Base-by-base conservation (phyloP, 495 filamentous ascomycete species). In the Terfezia claveryi region DNA sequence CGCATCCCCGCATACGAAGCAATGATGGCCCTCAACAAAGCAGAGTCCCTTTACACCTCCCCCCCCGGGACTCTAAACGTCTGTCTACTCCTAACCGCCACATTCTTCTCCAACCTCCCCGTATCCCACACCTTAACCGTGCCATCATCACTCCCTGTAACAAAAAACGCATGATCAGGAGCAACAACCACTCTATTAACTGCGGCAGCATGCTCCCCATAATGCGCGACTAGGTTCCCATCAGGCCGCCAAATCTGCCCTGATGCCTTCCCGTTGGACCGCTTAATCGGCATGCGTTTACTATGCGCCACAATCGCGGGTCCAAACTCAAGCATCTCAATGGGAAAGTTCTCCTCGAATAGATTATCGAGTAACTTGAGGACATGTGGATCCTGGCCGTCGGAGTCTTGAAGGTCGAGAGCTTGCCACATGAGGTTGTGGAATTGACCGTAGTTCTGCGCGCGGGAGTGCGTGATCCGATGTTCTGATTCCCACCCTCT, bases 111-210 rank as follows among this genome's bases (percentile, higher is more conserved):
- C 5, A 99, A 71, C 37, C 92, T 76, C 23, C 77, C 77, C 10
- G 85, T 82, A 67, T 99, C 92, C 92, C 92, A 99, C 9, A 99
- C 74, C 61, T 85, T 92, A 44, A 94, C 85, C 14, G 76, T 81
- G 10, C 88, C 83, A 68, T 99, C 92, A 67, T 96, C 87, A 11
- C 88, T 87, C 6, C 76, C 91, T 0, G 89, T 96, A 32, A 91
- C 74, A 67, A 99, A 99, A 71, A 99, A 99, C 4, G 77, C 70
- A 66, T 99, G 92, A 66, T 96, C 92, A 8, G 92, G 85, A 2
- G 89, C 80, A 23, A 86, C 74, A 6, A 84, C 73, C 12, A 96
- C 78, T 6, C 88, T 77, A 60, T 85, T 94, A 59, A 96, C 78
- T 20, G 85, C 76, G 2, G 74, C 85, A 12, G 73, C 78, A 63